Percentiles rank a stretch among this genome's conserved stretches.
Conservation (phyloP, 495 filamentous ascomycete species). For the Neurospora sp. region DNA sequence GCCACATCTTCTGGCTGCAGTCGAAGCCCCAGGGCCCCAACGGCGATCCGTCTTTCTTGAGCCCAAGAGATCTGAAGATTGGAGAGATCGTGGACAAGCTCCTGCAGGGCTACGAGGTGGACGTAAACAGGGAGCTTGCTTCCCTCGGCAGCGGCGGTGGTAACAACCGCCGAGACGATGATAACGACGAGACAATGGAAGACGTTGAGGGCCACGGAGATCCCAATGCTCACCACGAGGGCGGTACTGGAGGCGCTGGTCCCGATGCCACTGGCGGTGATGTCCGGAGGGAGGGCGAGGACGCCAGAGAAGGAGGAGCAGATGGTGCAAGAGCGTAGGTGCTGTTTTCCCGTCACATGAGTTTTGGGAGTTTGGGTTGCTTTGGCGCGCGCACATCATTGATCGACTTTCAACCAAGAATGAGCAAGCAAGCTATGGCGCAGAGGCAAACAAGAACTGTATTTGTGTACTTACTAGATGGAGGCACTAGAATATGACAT, state of each 20-base stretch:
- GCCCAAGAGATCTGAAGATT: constrained; percentile 66
- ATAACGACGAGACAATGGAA: constrained; percentile 76
- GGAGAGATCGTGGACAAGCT: constrained; percentile 76
- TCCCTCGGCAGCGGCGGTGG: constrained; percentile 50
- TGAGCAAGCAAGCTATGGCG: constrained; percentile 7
- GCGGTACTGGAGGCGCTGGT: constrained; percentile 68
- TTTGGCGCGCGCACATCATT: background rate
- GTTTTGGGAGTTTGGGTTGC: constrained; percentile 12
- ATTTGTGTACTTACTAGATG: constrained; percentile 20
- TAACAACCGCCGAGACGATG: constrained; percentile 46
- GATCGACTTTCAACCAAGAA: background rate
- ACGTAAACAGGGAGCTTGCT: constrained; percentile 67
- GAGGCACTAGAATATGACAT: constrained; percentile 9
- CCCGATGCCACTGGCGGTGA: constrained; percentile 81
- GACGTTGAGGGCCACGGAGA: constrained; percentile 63
- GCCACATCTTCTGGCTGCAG: constrained; percentile 94
- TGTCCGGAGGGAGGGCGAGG: constrained; percentile 78
- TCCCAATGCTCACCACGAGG: constrained; percentile 42
- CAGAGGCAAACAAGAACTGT: constrained; percentile 1
- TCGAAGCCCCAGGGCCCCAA: constrained; percentile 66
- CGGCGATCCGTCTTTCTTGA: constrained; percentile 69
- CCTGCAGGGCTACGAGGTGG: constrained; percentile 81
- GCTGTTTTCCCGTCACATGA: constrained; percentile 31
- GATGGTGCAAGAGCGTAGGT: constrained; percentile 99
- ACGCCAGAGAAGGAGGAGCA: constrained; percentile 79